Base-by-base conservation (phyloP, 176 grass and related monocot genomes). In the Microstegium vimineum region DNA sequence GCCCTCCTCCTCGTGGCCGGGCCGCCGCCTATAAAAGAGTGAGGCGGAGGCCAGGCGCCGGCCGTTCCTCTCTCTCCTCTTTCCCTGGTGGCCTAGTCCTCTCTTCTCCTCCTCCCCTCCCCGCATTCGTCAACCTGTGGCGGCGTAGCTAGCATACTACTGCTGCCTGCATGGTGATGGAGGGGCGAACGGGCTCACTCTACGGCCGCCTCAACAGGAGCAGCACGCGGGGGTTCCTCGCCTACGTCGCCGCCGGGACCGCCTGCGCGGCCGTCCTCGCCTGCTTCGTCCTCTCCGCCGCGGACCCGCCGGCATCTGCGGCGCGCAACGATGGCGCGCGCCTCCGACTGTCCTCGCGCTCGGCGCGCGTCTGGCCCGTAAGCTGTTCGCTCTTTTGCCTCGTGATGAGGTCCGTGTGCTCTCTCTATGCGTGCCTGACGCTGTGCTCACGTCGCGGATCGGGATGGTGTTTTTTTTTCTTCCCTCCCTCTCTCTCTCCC, bases 301-400 rank as follows among this genome's bases (percentile, higher is more conserved):
- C 87, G 16, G 81, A 66, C 8, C 76, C 85, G 22, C 0, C 2
- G 41, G 4, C 54, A 45, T 36, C 45, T 31, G 65, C 10, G 34
- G 23, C 9, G 2, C 9, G 12, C 6, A 47, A 52, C 51, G 59
- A 81, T 76, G 88, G 36, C 27, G 13, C 1, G 15, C 28, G 26
- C 26, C 76, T 78, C 51, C 68, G 69, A 79, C 74, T 86, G 17
- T 62, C 87, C 43, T 91, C 87, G 4, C 68, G 66, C 14, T 86
- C 73, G 1, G 1, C 76, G 17, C 89, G 81, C 87, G 91, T 94
- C 82, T 97, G 94, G 94, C 94, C 94, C 18, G 94, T 97, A 86
- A 91, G 94, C 84, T 66, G 32, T 31, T 54, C 32, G 71, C 79
- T 46, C 30, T 80, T 54, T 72, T 78, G 9, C 78, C 59, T 13